Conservation (phyloP, 805 yeast genomes). For the Lipomyces yamadae region DNA sequence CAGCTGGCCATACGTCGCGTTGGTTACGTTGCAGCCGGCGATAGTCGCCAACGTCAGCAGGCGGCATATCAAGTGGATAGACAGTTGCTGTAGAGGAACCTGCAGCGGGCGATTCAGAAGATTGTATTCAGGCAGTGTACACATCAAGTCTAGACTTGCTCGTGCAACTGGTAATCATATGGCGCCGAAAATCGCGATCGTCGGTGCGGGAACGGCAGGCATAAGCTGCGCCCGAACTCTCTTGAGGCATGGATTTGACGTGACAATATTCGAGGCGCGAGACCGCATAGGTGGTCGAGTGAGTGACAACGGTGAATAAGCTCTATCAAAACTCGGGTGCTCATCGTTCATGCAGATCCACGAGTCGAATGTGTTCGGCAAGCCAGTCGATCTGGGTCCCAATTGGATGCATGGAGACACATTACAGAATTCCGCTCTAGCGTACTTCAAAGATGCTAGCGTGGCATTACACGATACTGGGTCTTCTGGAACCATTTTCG, state of each 20-base stretch:
- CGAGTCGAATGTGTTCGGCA: conserved; percentile 20
- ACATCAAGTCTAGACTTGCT: not conserved
- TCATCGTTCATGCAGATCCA: conserved; percentile 6
- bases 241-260: conserved; percentile 34
- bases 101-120: too few species aligned
- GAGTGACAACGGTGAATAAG: conserved; percentile 5
- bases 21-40: not conserved
- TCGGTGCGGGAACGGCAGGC: conserved; percentile 47
- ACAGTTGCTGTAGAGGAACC: too few species aligned
- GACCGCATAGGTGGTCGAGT: conserved; percentile 44
- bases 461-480: conserved; percentile 30
- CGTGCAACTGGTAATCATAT: not conserved
- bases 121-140: not conserved
- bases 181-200: conserved; percentile 33
- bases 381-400: conserved; percentile 38
- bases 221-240: conserved; percentile 43
- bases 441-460: conserved; percentile 11
- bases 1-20: not conserved
- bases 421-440: conserved; percentile 19
- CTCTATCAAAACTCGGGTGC: not conserved
- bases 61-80: too few species aligned
- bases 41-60: too few species aligned
- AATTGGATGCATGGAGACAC: conserved; percentile 40
- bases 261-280: conserved; percentile 44
- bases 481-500: conserved; percentile 14